phyloP scores from a whole-genome alignment of 2,329 filamentous ascomycete genomes.

The Colletotrichum sp. region DNA sequence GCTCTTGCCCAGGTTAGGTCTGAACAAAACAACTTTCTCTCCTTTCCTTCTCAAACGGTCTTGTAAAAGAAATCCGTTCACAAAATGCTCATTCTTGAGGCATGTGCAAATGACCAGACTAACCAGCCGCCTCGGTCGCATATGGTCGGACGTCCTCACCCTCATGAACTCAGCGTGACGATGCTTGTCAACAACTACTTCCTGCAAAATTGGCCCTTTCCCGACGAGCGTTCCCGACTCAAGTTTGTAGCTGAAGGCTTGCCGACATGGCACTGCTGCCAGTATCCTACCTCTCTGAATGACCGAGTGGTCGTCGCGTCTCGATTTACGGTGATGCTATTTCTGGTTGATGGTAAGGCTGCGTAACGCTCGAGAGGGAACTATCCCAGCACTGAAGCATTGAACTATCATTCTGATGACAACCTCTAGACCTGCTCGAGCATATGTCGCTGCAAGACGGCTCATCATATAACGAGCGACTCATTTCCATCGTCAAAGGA shows the following conservation, averaged over 20 bases:
- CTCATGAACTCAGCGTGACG: neutral
- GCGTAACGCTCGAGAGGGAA: neutral
- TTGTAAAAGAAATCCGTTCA: neutral
- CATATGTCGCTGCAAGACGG: neutral
- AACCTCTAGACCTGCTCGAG: neutral
- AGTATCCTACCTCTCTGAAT: neutral
- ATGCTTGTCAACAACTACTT: neutral
- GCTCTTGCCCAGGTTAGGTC: neutral
- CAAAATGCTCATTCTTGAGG: neutral
- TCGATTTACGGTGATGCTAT: neutral
- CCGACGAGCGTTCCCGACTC: neutral
- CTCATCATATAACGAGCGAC: neutral
- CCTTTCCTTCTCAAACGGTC: accelerated
- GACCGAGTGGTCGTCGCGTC: neutral
- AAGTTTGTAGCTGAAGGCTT: neutral
- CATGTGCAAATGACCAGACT: neutral
- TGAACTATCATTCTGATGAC: neutral
- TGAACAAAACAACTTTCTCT: neutral
- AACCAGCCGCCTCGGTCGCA: neutral
- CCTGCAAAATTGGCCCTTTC: neutral
- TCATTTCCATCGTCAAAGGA: neutral
- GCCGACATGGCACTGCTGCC: neutral
- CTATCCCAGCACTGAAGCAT: accelerated
- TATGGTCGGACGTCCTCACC: neutral
- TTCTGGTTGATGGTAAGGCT: neutral